Conservation (phyloP, 2,329 filamentous ascomycete species). For the Neodidymelliopsis sp. region DNA sequence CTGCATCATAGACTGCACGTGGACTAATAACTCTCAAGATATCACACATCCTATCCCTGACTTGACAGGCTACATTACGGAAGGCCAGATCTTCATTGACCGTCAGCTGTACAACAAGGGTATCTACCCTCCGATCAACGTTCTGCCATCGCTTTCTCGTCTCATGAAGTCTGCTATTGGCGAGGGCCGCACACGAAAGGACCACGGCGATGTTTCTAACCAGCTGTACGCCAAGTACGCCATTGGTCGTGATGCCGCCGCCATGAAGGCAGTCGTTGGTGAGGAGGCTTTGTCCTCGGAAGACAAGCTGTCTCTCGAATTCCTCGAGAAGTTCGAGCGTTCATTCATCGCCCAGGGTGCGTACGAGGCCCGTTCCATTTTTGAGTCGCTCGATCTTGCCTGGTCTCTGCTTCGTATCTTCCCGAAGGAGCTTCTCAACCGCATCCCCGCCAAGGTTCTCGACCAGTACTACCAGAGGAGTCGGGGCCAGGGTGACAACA, state of each 20-base stretch:
- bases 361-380: constrained; percentile 91
- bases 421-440: constrained; percentile 97
- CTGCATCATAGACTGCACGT: not conserved
- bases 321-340: constrained; percentile 97
- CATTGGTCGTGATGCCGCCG: constrained; percentile 95
- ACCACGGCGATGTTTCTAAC: constrained; percentile 98
- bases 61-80: constrained; percentile 98
- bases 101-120: constrained; percentile 94
- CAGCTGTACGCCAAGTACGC: constrained; percentile 99
- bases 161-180: constrained; percentile 99
- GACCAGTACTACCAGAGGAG: constrained; percentile 60
- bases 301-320: constrained; percentile 97
- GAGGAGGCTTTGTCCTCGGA: constrained; percentile 95
- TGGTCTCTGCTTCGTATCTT: constrained; percentile 97
- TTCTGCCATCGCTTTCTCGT: constrained; percentile 95
- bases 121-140: constrained; percentile 98
- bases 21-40: constrained; percentile 60
- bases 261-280: constrained; percentile 99
- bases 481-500: constrained; percentile 49
- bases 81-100: constrained; percentile 98
- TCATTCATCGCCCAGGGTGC: constrained; percentile 91
- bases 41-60: constrained; percentile 99
- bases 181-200: constrained; percentile 93
- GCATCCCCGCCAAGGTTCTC: constrained; percentile 65
- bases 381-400: constrained; percentile 91